A percentile compares a stretch with the other conserved stretches of the same genome.
Conservation (phyloP, 2,329 filamentous ascomycete genomes). For the Cladosporium phlei region DNA sequence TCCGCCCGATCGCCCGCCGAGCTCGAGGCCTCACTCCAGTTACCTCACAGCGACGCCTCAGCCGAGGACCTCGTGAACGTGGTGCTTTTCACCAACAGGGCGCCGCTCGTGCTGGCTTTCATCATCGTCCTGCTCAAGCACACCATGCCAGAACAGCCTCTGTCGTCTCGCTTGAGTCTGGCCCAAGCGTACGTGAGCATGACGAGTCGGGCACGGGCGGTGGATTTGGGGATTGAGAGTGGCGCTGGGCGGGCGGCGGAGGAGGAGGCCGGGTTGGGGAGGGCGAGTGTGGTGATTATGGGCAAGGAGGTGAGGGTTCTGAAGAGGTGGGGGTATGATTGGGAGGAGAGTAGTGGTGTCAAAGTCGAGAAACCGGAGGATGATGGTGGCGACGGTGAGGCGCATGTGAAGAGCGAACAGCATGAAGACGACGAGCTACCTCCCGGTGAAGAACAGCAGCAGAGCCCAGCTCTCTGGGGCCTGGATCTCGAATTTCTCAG, state of each 20-base stretch:
- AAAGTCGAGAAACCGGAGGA: background rate
- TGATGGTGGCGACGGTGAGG: no score
- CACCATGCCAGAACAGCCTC: slow-evolving; percentile 80
- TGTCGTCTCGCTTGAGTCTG: slow-evolving; percentile 76
- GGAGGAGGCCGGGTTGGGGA: slow-evolving; percentile 68
- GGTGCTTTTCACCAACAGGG: slow-evolving; percentile 68
- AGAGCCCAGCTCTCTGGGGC: slow-evolving; percentile 51
- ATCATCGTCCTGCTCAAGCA: slow-evolving; percentile 67
- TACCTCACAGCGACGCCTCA: slow-evolving; percentile 52
- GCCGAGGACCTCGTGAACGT: slow-evolving; percentile 57
- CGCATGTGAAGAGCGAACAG: background rate
- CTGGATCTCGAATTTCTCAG: slow-evolving; percentile 54
- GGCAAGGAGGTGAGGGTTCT: slow-evolving; percentile 69
- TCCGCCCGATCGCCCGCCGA: slow-evolving; percentile 50
- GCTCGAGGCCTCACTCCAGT: slow-evolving; percentile 57
- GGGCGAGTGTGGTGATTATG: slow-evolving; percentile 68
- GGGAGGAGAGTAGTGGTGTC: slow-evolving; percentile 24
- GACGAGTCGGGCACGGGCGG: slow-evolving; percentile 72
- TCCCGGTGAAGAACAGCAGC: slow-evolving; percentile 16
- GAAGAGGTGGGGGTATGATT: slow-evolving; percentile 66
- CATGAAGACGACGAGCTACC: background rate
- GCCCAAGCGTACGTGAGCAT: slow-evolving; percentile 79
- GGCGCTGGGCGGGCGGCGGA: slow-evolving; percentile 62
- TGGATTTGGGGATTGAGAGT: slow-evolving; percentile 66
- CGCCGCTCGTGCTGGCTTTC: slow-evolving; percentile 77